A percentile compares a stretch with the other conserved stretches of the same genome.
Evolutionary conservation across 345 rosid genomes (phyloP).

Genomic region (Arabidopsis thaliana): TAIR10.1 NC_003074.8:17967001-17967500

Average conservation of each 20-base stretch:
- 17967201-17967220: neutral
- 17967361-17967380: neutral
- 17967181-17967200: conserved; percentile 9
- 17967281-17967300: neutral
- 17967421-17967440: neutral
- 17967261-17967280: conserved; percentile 4
- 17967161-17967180: conserved; percentile 14
- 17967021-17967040: neutral
- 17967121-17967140: conserved; percentile 5
- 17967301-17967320: conserved; percentile 2
- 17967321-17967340: conserved; percentile 20
- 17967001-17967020: conserved; percentile 4
- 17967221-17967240: neutral
- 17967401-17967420: neutral
- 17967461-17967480: neutral
- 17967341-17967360: neutral
- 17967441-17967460: conserved; percentile 2
- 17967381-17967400: conserved; percentile 26
- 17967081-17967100: neutral
- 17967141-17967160: conserved; percentile 26
- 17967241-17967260: neutral
- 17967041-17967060: conserved; percentile 7
- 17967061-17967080: neutral
- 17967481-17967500: neutral
- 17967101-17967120: neutral